These are phyloP conservation scores for Zostera marina DNA, from an alignment of 116 monocot species.

Conservation along the genomic window DNA sequence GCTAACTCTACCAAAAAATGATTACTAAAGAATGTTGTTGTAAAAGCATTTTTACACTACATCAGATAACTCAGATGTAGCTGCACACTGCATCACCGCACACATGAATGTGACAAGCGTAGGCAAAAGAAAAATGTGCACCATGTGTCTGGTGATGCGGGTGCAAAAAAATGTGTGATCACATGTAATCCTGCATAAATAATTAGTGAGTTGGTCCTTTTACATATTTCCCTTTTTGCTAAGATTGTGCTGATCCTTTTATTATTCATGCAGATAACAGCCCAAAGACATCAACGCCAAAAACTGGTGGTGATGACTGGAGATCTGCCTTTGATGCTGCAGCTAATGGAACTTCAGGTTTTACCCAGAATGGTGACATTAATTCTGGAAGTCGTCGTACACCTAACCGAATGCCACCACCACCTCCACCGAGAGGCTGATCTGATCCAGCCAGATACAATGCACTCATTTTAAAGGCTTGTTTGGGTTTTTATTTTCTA, in stretches of 20 bases:
- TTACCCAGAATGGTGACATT: conserved; percentile 18
- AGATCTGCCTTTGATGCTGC: conserved; percentile 82
- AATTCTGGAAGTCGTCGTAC: conserved; percentile 76
- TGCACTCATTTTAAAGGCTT: neutral
- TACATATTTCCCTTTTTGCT: neutral
- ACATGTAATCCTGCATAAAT: no score
- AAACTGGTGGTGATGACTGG: conserved; percentile 58
- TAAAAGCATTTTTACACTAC: no score
- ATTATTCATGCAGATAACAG: conserved; percentile 48
- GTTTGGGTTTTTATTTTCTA: neutral
- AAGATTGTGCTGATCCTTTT: neutral
- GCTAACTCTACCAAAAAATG: no score
- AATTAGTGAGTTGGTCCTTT: neutral
- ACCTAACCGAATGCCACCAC: conserved; percentile 69
- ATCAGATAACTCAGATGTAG: no score
- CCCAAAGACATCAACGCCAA: conserved; percentile 24
- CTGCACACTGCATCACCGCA: no score
- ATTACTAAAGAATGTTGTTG: no score
- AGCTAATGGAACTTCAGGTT: conserved; percentile 43
- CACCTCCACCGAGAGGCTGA: conserved; percentile 37
- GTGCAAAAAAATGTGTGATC: no score
- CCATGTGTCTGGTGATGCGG: no score
- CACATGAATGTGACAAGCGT: no score
- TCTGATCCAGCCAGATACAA: neutral
- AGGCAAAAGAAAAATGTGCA: no score